phyloP scores from a whole-genome alignment of 257 asterid genomes.

The Linaria vulgaris region DNA sequence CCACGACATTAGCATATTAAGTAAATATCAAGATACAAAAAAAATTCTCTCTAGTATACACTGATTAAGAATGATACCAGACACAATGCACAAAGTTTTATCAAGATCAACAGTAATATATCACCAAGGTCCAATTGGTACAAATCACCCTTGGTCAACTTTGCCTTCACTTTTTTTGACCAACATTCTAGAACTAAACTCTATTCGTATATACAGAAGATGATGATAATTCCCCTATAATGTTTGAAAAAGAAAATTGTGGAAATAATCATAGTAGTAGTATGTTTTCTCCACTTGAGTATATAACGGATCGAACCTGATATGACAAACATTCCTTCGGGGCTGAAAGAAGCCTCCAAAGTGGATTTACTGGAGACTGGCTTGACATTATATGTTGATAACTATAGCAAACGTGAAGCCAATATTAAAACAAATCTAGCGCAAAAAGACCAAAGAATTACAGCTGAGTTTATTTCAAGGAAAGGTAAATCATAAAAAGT shows the following conservation, averaged over 20 bases:
- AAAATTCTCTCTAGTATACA: background rate
- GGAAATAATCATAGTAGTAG: conserved; percentile 9
- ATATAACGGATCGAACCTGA: conserved; percentile 57
- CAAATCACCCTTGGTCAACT: too few species aligned
- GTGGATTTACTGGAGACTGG: conserved; percentile 79
- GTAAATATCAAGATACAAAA: background rate
- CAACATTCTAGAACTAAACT: too few species aligned
- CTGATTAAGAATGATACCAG: too few species aligned
- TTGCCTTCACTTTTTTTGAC: too few species aligned
- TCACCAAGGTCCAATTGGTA: too few species aligned
- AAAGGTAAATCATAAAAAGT: conserved; percentile 13
- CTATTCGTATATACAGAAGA: too few species aligned
- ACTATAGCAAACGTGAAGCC: conserved; percentile 36
- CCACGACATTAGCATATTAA: background rate
- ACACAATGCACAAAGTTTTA: too few species aligned
- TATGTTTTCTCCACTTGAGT: background rate
- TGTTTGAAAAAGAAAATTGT: too few species aligned
- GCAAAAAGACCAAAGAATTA: conserved; percentile 1
- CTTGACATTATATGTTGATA: conserved; percentile 74
- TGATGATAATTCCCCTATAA: too few species aligned
- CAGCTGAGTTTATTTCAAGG: background rate
- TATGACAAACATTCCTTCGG: conserved; percentile 85
- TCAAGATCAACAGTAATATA: too few species aligned
- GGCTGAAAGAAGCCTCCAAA: conserved; percentile 96
- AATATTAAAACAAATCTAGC: conserved; percentile 19